These are phyloP conservation scores for Microcyclosporella mali DNA, from an alignment of 2,329 filamentous ascomycete species.

Conservation along the genomic window DNA sequence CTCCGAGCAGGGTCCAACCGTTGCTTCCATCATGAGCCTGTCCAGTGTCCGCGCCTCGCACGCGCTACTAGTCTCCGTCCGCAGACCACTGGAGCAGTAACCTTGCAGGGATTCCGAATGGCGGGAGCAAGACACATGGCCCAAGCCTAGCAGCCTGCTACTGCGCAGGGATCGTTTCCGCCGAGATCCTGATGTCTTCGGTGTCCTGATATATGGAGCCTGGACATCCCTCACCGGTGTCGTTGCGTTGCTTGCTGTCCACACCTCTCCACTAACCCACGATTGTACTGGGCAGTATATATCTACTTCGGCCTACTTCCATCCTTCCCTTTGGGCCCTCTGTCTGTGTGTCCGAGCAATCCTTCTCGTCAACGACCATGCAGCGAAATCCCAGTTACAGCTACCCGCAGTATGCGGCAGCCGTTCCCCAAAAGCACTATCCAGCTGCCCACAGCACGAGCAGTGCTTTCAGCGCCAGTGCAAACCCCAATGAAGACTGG, in stretches of 20 bases:
- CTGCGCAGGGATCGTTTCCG: conserved; percentile 17
- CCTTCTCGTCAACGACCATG: conserved; percentile 28
- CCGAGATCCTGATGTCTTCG: conserved; percentile 15
- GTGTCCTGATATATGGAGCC: conserved; percentile 21
- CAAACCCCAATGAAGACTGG: conserved; percentile 96
- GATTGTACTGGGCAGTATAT: background rate
- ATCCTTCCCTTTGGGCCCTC: background rate
- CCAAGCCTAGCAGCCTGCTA: conserved; percentile 3
- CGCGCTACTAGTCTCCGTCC: background rate
- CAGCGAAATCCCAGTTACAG: conserved; percentile 41
- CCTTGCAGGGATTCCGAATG: conserved; percentile 7
- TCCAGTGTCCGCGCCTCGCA: conserved; percentile 1
- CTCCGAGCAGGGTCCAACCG: conserved; percentile 7
- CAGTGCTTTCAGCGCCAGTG: conserved; percentile 89
- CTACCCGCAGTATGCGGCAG: conserved; percentile 34
- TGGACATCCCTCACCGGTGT: conserved; percentile 13
- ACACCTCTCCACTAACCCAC: conserved; percentile 3
- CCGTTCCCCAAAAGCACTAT: conserved; percentile 52
- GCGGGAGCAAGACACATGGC: conserved; percentile 13
- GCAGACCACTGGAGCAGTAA: conserved; percentile 1
- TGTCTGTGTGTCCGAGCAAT: background rate
- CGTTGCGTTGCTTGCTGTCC: conserved; percentile 3
- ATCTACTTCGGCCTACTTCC: background rate
- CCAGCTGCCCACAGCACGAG: conserved; percentile 71
- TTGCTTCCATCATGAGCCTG: conserved; percentile 1